Conservation (phyloP, 192 early-diverging fungal genomes). For the Coemansia sp. region DNA sequence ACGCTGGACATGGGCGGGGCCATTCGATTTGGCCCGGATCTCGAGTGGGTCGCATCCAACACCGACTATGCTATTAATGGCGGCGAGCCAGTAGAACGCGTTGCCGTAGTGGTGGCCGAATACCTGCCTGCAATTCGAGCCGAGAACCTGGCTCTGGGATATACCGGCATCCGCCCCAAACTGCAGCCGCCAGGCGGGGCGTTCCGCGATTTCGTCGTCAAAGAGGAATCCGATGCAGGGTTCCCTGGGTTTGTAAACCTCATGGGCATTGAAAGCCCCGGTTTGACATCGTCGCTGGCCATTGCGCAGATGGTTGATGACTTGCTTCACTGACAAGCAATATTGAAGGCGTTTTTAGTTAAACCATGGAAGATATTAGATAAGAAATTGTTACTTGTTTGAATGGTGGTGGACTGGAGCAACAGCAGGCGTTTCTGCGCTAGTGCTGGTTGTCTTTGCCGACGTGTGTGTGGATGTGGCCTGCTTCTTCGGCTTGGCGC, state of each 20-base stretch:
- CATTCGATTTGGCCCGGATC: constrained; percentile 80
- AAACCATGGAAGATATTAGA: background rate
- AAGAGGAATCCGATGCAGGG: constrained; percentile 53
- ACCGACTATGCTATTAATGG: constrained; percentile 61
- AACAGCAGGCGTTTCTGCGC: background rate
- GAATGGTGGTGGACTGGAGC: background rate
- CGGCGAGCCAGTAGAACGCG: constrained; percentile 21
- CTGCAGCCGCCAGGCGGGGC: constrained; percentile 66
- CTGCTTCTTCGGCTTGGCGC: background rate
- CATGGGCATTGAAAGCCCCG: constrained; percentile 84
- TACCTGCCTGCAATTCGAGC: constrained; percentile 63
- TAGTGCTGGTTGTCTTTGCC: background rate
- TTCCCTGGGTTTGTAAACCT: constrained; percentile 69
- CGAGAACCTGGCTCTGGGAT: constrained; percentile 65
- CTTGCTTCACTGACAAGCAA: constrained; percentile 1
- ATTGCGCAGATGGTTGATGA: constrained; percentile 57
- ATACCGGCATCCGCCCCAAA: constrained; percentile 85
- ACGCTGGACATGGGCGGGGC: constrained; percentile 75
- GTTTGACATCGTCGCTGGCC: constrained; percentile 76
- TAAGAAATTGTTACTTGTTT: background rate
- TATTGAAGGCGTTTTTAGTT: background rate
- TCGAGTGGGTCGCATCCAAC: constrained; percentile 57
- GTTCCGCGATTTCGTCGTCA: constrained; percentile 77
- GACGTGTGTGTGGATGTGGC: background rate
- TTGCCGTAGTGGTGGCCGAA: constrained; percentile 57